These are phyloP conservation scores for Tricholoma saponaceum DNA, from an alignment of 768 basidiomycete genomes.

Conservation along the genomic window DNA sequence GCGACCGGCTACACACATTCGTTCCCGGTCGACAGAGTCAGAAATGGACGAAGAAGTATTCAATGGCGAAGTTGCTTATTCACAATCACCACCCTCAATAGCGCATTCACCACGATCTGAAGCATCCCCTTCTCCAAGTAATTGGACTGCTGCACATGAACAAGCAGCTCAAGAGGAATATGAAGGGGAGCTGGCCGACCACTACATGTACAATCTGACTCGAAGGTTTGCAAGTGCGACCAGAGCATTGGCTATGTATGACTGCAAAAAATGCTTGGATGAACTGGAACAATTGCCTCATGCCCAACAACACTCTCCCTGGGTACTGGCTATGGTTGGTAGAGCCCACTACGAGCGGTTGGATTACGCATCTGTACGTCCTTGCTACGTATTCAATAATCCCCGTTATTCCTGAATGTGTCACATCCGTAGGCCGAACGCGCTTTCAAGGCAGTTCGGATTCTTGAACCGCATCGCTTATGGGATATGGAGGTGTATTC, in stretches of 20 bases:
- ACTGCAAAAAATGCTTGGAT: slow-evolving; percentile 68
- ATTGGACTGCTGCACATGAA: slow-evolving; percentile 64
- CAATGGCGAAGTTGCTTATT: slow-evolving; percentile 47
- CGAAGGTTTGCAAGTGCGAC: slow-evolving; percentile 79
- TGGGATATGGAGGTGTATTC: slow-evolving; percentile 97
- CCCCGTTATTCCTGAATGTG: slow-evolving; percentile 23
- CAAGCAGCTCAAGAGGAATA: slow-evolving; percentile 69
- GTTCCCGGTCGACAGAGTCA: slow-evolving; percentile 63
- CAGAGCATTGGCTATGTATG: slow-evolving; percentile 70
- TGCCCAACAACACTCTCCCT: slow-evolving; percentile 69
- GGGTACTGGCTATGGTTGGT: slow-evolving; percentile 79
- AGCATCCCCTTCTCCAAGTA: slow-evolving; percentile 56
- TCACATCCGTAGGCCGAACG: slow-evolving; percentile 68
- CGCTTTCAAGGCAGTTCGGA: slow-evolving; percentile 77
- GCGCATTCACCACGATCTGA: slow-evolving; percentile 63
- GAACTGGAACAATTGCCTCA: slow-evolving; percentile 75
- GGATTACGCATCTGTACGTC: slow-evolving; percentile 83
- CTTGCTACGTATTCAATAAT: slow-evolving; percentile 13
- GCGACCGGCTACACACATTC: slow-evolving; percentile 48
- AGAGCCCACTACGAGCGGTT: slow-evolving; percentile 87
- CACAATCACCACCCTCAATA: slow-evolving; percentile 58
- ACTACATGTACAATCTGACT: slow-evolving; percentile 78
- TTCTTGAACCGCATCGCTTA: slow-evolving; percentile 85
- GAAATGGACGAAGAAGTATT: slow-evolving; percentile 66
- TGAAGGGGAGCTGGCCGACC: slow-evolving; percentile 71